Evolutionary conservation across 345 rosid species (phyloP).

Genomic region (Lenwebbia sp.): DNA sequence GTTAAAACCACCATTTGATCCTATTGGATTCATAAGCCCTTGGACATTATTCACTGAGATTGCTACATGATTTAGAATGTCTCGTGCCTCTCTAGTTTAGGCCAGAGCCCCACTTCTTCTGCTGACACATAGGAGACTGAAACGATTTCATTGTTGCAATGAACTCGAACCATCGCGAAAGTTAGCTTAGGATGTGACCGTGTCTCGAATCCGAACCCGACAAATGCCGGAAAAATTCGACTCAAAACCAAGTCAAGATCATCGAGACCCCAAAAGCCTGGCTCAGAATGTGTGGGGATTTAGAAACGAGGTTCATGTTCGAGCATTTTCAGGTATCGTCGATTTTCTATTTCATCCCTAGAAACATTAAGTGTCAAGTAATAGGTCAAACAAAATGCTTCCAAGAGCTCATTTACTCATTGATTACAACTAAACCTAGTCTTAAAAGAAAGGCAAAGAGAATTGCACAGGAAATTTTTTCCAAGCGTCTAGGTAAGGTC

Average conservation of each 20-base stretch:
- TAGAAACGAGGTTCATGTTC: too few relatives aligned
- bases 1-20: neutral
- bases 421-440: too few relatives aligned
- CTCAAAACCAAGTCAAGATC: neutral
- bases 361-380: too few relatives aligned
- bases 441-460: too few relatives aligned
- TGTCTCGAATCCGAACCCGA: neutral
- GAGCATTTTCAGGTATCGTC: too few relatives aligned
- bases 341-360: too few relatives aligned
- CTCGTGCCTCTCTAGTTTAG: neutral
- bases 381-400: too few relatives aligned
- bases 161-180: neutral
- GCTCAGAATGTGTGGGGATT: too few relatives aligned
- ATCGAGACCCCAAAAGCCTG: neutral
- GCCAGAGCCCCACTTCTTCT: neutral
- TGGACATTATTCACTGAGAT: neutral
- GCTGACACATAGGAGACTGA: rapidly evolving
- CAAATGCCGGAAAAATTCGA: rapidly evolving
- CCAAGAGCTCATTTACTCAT: too few relatives aligned
- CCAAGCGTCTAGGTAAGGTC: too few relatives aligned
- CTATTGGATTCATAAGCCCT: neutral
- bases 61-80: neutral
- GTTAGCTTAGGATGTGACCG: neutral
- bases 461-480: too few relatives aligned
- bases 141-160: neutral